Evolutionary conservation across 2,329 filamentous ascomycete species (phyloP).

Genomic region (Ramularia endophylla): DNA sequence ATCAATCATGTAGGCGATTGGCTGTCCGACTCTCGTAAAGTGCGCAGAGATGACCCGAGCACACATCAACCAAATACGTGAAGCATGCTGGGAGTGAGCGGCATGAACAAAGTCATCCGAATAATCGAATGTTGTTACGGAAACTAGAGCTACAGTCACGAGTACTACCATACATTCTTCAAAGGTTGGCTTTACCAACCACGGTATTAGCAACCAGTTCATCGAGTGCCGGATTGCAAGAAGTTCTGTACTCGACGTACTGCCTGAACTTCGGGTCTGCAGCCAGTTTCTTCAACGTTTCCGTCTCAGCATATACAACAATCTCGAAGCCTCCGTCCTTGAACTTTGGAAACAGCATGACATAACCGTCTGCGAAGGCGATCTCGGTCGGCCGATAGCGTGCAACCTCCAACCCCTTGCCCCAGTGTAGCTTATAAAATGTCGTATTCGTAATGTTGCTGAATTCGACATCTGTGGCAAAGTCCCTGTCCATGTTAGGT

Average conservation of each 20-base stretch:
- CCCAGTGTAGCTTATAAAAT: conserved; percentile 11
- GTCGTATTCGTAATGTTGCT: conserved; percentile 6
- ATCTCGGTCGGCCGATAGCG: conserved; percentile 3
- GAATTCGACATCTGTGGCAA: conserved; percentile 13
- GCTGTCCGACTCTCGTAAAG: no score
- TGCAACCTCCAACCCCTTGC: conserved; percentile 6
- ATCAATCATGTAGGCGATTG: no score
- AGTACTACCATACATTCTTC: not conserved
- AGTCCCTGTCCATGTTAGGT: conserved; percentile 11
- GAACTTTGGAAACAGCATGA: conserved; percentile 3
- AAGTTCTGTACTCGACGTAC: conserved; percentile 8
- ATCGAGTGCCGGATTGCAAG: conserved; percentile 6
- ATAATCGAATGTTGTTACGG: no score
- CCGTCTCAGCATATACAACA: conserved; percentile 3
- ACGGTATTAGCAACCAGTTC: conserved; percentile 2
- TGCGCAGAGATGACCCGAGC: no score
- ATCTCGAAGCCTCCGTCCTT: conserved; percentile 7
- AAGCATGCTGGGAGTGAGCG: no score
- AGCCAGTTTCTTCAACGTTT: conserved; percentile 6
- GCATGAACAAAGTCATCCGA: not conserved
- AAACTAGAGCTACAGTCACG: no score
- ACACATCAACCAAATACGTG: no score
- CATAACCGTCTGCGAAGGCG: conserved; percentile 10
- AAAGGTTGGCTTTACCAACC: not conserved
- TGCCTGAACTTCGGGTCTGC: conserved; percentile 10